Conservation (phyloP, 257 asterid species). For the Cinchona pubescens region DNA sequence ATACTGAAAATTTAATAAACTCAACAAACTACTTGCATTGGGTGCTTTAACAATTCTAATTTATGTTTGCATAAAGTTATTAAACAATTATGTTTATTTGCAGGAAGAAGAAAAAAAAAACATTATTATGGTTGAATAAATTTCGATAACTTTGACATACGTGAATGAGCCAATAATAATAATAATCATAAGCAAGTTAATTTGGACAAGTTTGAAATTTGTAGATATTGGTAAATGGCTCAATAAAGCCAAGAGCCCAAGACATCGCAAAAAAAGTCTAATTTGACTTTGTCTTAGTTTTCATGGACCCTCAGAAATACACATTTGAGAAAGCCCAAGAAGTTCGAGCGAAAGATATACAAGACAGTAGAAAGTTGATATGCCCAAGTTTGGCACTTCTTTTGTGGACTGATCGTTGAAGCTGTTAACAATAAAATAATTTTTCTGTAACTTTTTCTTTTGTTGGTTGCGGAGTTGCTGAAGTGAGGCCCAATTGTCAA, state of each 20-base stretch:
- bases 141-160: not conserved
- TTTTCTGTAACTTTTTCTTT: not conserved
- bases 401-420: not conserved
- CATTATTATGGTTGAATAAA: not conserved
- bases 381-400: not conserved
- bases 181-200: no score
- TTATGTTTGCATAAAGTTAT: no score
- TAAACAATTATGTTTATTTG: no score
- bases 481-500: constrained; percentile 5
- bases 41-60: no score
- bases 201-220: not conserved
- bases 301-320: not conserved
- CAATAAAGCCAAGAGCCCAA: no score
- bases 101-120: no score
- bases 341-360: not conserved
- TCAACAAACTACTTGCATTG: no score
- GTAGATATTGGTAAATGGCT: not conserved
- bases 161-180: no score
- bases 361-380: not conserved
- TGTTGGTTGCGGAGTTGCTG: not conserved
- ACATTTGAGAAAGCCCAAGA: not conserved
- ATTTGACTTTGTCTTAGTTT: no score
- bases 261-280: no score
- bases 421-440: no score
- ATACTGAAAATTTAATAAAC: no score